These are phyloP conservation scores for Volvariella surrecta DNA, from an alignment of 1,284 basidiomycete species.

Conservation along the genomic window DNA sequence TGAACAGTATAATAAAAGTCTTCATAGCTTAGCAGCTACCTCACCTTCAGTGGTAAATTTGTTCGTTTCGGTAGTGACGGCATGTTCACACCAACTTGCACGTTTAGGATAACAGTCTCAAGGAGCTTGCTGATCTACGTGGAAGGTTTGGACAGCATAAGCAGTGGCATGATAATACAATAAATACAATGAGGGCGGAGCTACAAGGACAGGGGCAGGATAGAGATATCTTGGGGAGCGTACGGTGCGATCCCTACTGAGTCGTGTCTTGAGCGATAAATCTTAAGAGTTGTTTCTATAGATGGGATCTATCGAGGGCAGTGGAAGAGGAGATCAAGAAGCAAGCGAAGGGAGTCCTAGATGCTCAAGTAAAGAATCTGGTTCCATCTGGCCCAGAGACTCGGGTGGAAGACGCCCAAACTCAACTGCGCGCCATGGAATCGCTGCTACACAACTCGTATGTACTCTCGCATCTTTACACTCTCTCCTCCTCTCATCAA, in stretches of 20 bases:
- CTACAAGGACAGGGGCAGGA: constrained; percentile 15
- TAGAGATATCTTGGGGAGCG: constrained; percentile 23
- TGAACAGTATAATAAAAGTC: too few relatives aligned
- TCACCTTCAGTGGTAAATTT: too few relatives aligned
- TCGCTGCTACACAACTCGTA: constrained; percentile 44
- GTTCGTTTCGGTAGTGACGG: too few relatives aligned
- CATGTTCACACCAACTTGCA: neutral
- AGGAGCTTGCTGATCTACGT: constrained; percentile 18
- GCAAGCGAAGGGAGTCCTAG: constrained; percentile 37
- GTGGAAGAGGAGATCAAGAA: constrained; percentile 27
- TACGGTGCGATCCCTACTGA: constrained; percentile 21
- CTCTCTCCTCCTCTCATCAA: neutral
- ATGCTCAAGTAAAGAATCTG: constrained; percentile 34
- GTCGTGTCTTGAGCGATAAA: constrained; percentile 6
- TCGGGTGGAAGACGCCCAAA: constrained; percentile 34
- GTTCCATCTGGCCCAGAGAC: constrained; percentile 36
- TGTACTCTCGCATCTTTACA: constrained; percentile 14
- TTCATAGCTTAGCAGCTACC: too few relatives aligned
- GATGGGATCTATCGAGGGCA: constrained; percentile 25
- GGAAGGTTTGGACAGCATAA: constrained; percentile 27
- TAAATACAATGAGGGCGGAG: constrained; percentile 25
- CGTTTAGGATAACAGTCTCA: constrained; percentile 19
- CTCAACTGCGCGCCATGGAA: constrained; percentile 31
- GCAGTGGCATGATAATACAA: constrained; percentile 21
- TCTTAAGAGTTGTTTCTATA: too few relatives aligned